A percentile compares a stretch with the other conserved stretches of the same genome.
phyloP scores from a whole-genome alignment of 768 basidiomycete species.

The Hypholoma fasciculare region DNA sequence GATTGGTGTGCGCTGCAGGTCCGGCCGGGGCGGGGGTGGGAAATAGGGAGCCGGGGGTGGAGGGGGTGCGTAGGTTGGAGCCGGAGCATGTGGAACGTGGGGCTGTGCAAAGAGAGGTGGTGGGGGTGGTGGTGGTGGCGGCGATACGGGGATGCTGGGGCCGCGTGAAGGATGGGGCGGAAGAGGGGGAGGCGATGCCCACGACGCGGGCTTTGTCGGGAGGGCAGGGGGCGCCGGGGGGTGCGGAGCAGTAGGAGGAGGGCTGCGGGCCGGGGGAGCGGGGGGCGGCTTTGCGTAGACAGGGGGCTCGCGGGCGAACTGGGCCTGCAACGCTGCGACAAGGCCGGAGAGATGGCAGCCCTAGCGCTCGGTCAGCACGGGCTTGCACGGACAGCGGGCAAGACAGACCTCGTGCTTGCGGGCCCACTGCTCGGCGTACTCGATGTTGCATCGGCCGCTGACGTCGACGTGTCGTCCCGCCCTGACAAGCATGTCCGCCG shows the following conservation, averaged over 20 bases:
- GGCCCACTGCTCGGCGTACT: constrained; percentile 78
- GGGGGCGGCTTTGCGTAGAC: constrained; percentile 77
- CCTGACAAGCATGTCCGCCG: constrained; percentile 85
- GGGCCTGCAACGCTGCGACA: constrained; percentile 73
- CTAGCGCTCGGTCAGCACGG: constrained; percentile 38
- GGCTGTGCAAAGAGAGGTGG: background rate
- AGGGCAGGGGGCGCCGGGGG: constrained; percentile 27
- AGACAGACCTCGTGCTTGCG: constrained; percentile 77
- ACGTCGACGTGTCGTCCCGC: constrained; percentile 76
- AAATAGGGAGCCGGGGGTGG: constrained; percentile 2
- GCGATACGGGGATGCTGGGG: constrained; percentile 14
- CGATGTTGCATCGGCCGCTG: constrained; percentile 69
- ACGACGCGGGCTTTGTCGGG: constrained; percentile 33
- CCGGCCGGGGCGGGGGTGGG: constrained; percentile 12
- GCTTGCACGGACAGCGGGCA: constrained; percentile 4
- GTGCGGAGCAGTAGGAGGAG: constrained; percentile 11
- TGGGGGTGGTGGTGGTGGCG: constrained; percentile 13
- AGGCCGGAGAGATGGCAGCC: constrained; percentile 75
- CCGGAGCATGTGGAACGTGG: background rate
- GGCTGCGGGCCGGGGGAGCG: background rate
- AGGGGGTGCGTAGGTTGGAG: background rate
- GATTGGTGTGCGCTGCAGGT: constrained; percentile 23
- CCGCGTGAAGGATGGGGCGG: constrained; percentile 12
- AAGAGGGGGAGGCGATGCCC: constrained; percentile 10
- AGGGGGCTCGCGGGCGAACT: constrained; percentile 86